Evolutionary conservation across 2,329 filamentous ascomycete species (phyloP).

Genomic region (Ceratocystiopsis minuta): DNA sequence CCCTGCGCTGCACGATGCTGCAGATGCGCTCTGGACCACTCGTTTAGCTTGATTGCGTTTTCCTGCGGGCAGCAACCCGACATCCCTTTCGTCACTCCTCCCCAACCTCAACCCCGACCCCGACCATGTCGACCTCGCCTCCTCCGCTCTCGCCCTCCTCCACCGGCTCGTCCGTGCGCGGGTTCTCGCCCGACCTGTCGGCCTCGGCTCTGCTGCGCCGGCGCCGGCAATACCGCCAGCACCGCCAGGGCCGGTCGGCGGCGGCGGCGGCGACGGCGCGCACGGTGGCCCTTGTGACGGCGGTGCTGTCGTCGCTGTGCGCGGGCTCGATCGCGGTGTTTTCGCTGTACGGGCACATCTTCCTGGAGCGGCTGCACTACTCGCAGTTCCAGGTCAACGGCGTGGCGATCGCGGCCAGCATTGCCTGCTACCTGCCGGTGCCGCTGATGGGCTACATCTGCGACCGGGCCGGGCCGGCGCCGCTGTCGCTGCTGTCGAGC

Average conservation of each 20-base stretch:
- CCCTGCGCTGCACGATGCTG: no score
- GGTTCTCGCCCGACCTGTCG: slow-evolving; percentile 4
- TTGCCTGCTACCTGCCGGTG: slow-evolving; percentile 85
- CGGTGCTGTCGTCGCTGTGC: slow-evolving; percentile 46
- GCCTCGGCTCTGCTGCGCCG: slow-evolving; percentile 2
- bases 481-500: slow-evolving; percentile 55
- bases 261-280: slow-evolving; percentile 17
- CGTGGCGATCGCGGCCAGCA: slow-evolving; percentile 68
- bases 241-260: slow-evolving; percentile 4
- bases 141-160: slow-evolving; percentile 3
- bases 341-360: slow-evolving; percentile 80
- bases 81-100: no score
- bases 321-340: slow-evolving; percentile 87
- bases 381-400: slow-evolving; percentile 84
- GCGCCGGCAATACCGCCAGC: neutral
- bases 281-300: slow-evolving; percentile 31
- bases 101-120: neutral
- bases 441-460: slow-evolving; percentile 79
- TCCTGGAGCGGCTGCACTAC: slow-evolving; percentile 75
- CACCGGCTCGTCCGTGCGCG: slow-evolving; percentile 3
- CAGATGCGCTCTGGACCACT: no score
- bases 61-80: no score
- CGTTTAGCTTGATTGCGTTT: no score
- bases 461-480: slow-evolving; percentile 68
- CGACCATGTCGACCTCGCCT: slow-evolving; percentile 2